Evolutionary conservation across 768 basidiomycete genomes (phyloP), one percentile per base, ranked within the genome.

Genomic region (Scleroderma citrinum): DNA sequence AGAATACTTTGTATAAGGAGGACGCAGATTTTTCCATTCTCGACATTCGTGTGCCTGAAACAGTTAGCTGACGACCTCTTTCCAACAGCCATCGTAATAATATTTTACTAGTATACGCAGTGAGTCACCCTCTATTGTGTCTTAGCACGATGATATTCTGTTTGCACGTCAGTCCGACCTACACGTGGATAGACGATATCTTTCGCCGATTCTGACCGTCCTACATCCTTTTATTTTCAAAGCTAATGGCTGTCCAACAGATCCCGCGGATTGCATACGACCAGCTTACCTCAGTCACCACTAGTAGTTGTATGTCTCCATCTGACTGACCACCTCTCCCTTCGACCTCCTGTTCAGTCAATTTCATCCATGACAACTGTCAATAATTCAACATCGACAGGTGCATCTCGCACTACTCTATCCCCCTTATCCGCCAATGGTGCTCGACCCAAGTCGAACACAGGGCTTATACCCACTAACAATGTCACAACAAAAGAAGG

Each of bases 401-500:
- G 68, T 46, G 59, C 53, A 26, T 62, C 65, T 31, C 65, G 66
- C 47, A 59, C 57, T 4, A 55, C 58, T 4, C 56, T 58, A 44
- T 30, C 56, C 12, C 65, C 54, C 69, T 62, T 60, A 38, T 31
- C 59, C 45, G 31, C 62, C 14, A 63, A 62, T 42, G 73, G 74
- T 48, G 50, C 67, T 8, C 62, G 64, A 48, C 54, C 65, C 45
- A 75, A 75, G 65, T 60, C 78, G 12, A 68, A 70, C 6, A 64
- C 73, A 6, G 64, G 52, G 23, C 73, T 90, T 29, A 78, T 90
- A 2, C 90, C 90, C 7, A 92, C 90, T 10, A 92, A 92, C 67
- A 87, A 77, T 49, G 87, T 92, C 44, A 83, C 86, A 3, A 89
- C 85, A 7, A 79, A 75, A 48, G 83, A 87, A 17, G 87, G 87